Evolutionary conservation across 208 protist genomes (phyloP).

Genomic region (Trypanosomatidae sp.): DNA sequence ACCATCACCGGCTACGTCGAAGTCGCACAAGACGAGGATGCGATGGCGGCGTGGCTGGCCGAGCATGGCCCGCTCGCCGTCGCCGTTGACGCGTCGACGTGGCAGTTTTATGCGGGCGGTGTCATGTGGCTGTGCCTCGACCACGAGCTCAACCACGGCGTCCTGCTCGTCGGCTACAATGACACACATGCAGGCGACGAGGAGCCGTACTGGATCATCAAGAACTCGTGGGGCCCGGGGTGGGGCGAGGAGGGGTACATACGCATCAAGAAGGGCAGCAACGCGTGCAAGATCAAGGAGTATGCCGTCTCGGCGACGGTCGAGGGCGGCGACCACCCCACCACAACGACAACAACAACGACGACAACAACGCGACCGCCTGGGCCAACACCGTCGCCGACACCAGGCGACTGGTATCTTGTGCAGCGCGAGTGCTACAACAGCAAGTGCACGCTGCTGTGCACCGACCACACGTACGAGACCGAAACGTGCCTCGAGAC

Average conservation of each 20-base stretch:
- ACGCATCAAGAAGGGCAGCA: constrained; percentile 63
- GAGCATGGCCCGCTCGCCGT: constrained; percentile 76
- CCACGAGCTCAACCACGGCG: constrained; percentile 74
- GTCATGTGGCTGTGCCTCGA: constrained; percentile 57
- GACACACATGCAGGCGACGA: constrained; percentile 13
- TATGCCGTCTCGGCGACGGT: constrained; percentile 37
- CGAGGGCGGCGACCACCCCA: constrained; percentile 3
- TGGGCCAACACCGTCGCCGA: constrained; percentile 1
- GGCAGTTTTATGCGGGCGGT: constrained; percentile 66
- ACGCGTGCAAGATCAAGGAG: constrained; percentile 69
- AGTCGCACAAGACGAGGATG: constrained; percentile 57
- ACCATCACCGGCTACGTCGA: constrained; percentile 49
- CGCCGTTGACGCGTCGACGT: constrained; percentile 84
- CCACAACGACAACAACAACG: constrained; percentile 4
- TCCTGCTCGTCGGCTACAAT: constrained; percentile 83
- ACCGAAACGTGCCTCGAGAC: constrained; percentile 18
- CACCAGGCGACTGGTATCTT: constrained; percentile 6
- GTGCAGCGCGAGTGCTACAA: constrained; percentile 24
- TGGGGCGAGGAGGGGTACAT: constrained; percentile 89
- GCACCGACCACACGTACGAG: constrained; percentile 16
- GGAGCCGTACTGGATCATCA: constrained; percentile 80
- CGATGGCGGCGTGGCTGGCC: constrained; percentile 55
- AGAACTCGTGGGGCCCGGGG: constrained; percentile 82
- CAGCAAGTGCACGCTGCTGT: constrained; percentile 17
- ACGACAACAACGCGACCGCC: constrained; percentile 7